These are phyloP conservation scores for Leccinum incarnatum DNA, from an alignment of 768 basidiomycete species.

Conservation along the genomic window DNA sequence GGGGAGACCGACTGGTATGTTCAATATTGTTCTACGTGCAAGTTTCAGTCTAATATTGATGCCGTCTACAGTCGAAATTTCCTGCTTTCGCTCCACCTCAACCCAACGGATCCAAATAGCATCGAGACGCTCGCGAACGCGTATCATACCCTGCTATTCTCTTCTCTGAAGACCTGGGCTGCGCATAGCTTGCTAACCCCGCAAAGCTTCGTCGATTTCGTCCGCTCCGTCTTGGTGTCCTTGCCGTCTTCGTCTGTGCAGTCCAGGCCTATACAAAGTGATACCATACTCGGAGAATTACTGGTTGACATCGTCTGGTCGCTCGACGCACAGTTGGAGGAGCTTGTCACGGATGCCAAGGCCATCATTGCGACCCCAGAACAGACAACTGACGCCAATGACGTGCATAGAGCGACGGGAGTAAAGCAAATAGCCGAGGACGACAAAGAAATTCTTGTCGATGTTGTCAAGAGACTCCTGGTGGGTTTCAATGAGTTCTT, in stretches of 20 bases:
- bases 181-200: conserved; percentile 46
- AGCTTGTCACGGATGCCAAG: conserved; percentile 57
- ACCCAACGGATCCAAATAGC: conserved; percentile 50
- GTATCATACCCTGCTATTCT: conserved; percentile 66
- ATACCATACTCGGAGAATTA: conserved; percentile 56
- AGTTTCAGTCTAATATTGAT: conserved; percentile 15
- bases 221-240: conserved; percentile 55
- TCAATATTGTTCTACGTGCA: conserved; percentile 13
- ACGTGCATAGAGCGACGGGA: conserved; percentile 35
- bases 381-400: conserved; percentile 21
- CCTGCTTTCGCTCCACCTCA: conserved; percentile 58
- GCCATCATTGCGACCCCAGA: conserved; percentile 35
- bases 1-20: conserved; percentile 65
- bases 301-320: conserved; percentile 84
- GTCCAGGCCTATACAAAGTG: conserved; percentile 38
- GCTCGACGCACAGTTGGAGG: conserved; percentile 73
- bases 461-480: conserved; percentile 58
- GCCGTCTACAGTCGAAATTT: conserved; percentile 51
- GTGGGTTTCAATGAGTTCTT: conserved; percentile 33
- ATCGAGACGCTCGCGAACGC: conserved; percentile 59
- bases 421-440: conserved; percentile 53
- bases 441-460: conserved; percentile 60
- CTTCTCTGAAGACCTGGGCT: conserved; percentile 57
- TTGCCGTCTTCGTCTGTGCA: conserved; percentile 64
- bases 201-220: conserved; percentile 56